Percentiles rank a stretch among this genome's conserved stretches.
phyloP scores from a whole-genome alignment of 148 eudicot species.

The Rhododendron griersonianum region DNA sequence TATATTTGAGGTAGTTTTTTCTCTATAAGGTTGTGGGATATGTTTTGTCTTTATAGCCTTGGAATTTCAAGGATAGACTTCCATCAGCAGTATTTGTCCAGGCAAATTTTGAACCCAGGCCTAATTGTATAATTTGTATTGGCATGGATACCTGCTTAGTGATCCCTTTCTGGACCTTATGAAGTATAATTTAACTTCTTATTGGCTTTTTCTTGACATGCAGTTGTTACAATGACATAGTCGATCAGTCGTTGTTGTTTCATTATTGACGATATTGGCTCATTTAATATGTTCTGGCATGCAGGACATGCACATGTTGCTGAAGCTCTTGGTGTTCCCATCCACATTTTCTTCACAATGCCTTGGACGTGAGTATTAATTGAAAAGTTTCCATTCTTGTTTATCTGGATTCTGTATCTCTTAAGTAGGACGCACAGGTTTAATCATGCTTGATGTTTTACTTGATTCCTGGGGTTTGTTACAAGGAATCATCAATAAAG shows the following conservation, averaged over 20 bases:
- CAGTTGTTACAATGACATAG: background rate
- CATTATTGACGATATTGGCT: background rate
- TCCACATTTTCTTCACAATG: constrained; percentile 92
- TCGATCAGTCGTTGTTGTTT: background rate
- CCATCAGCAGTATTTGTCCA: background rate
- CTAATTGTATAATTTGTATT: background rate
- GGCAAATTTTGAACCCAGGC: background rate
- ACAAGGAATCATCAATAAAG: background rate
- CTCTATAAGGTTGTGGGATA: background rate
- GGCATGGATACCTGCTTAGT: background rate
- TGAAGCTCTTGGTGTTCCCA: constrained; percentile 92
- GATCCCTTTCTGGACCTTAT: background rate
- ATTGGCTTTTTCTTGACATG: background rate
- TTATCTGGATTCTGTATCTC: constrained; percentile 8
- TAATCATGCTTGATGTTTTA: background rate
- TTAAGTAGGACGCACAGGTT: background rate
- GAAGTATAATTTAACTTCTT: background rate
- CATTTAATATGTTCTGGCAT: constrained; percentile 14
- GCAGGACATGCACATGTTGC: constrained; percentile 95
- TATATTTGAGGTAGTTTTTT: background rate
- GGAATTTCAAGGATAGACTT: background rate
- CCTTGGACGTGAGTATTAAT: constrained; percentile 88
- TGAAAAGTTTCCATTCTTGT: constrained; percentile 4
- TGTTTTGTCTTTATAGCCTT: background rate
- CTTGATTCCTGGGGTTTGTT: background rate